A percentile compares a stretch with the other conserved stretches of the same genome.
Evolutionary conservation across 306 rosid species (phyloP).

Genomic region (Ceratonia siliqua): DNA sequence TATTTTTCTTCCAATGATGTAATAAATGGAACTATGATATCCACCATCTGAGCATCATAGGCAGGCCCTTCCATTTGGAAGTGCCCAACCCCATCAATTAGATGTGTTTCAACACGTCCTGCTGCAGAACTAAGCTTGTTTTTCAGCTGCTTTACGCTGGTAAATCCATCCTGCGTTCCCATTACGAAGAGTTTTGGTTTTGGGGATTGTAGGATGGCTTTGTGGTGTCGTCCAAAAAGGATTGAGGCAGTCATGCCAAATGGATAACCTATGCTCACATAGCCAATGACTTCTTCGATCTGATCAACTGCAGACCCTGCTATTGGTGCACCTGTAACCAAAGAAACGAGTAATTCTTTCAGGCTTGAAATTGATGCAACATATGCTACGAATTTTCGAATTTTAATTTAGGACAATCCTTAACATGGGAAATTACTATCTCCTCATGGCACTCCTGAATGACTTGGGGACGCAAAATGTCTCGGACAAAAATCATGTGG

Average conservation of each 20-base stretch:
- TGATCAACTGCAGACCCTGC: slow-evolving; percentile 92
- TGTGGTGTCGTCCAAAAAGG: slow-evolving; percentile 90
- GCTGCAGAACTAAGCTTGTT: slow-evolving; percentile 70
- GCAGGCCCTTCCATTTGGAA: slow-evolving; percentile 95
- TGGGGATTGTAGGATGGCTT: slow-evolving; percentile 60
- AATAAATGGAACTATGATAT: slow-evolving; percentile 59
- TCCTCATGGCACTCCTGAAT: background rate
- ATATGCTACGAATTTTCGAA: background rate
- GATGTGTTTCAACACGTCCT: slow-evolving; percentile 67
- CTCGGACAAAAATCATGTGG: background rate
- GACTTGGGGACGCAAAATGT: background rate
- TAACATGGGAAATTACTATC: background rate
- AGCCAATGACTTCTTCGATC: slow-evolving; percentile 77
- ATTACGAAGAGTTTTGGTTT: slow-evolving; percentile 86
- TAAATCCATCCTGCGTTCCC: slow-evolving; percentile 94
- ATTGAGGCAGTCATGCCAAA: slow-evolving; percentile 86
- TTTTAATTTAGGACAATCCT: background rate
- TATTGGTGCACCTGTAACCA: slow-evolving; percentile 78
- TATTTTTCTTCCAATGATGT: slow-evolving; percentile 48
- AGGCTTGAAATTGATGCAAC: background rate
- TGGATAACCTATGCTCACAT: slow-evolving; percentile 91
- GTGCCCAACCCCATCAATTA: slow-evolving; percentile 80
- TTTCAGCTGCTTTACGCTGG: slow-evolving; percentile 73
- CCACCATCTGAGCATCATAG: slow-evolving; percentile 77
- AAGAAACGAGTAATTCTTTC: background rate